Conservation (phyloP, 805 yeast genomes). For the Candida quercuum region DNA sequence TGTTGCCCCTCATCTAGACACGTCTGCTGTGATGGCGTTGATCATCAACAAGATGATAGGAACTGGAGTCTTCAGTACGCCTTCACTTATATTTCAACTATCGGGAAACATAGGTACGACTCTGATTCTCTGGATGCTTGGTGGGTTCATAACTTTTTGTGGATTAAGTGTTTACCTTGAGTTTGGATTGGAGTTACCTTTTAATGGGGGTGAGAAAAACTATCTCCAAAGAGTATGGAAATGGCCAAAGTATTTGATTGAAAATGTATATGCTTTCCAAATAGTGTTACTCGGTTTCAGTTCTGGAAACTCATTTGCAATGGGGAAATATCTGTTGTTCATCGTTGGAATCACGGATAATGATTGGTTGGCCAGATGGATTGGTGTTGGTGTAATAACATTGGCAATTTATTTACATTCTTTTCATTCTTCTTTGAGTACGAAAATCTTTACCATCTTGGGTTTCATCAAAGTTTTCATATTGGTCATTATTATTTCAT, state of each 20-base stretch:
- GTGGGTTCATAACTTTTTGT: constrained; percentile 52
- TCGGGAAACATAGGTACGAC: constrained; percentile 58
- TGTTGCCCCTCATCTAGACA: constrained; percentile 14
- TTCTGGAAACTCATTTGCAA: constrained; percentile 59
- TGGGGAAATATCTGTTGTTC: constrained; percentile 52
- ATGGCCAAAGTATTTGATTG: constrained; percentile 48
- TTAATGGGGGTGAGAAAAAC: constrained; percentile 66
- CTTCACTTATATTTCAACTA: constrained; percentile 52
- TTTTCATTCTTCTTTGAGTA: constrained; percentile 43
- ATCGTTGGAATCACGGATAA: constrained; percentile 32
- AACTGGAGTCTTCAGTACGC: constrained; percentile 67
- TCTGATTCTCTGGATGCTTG: constrained; percentile 54
- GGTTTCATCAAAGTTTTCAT: constrained; percentile 51
- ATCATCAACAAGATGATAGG: constrained; percentile 69
- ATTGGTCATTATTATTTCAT: constrained; percentile 40
- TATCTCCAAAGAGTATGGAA: constrained; percentile 54
- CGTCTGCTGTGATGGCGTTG: constrained; percentile 27
- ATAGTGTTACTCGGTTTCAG: constrained; percentile 56
- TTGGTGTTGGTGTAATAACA: constrained; percentile 45
- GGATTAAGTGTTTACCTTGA: constrained; percentile 57
- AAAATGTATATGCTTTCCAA: constrained; percentile 44
- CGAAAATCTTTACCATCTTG: constrained; percentile 44
- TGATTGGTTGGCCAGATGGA: constrained; percentile 34
- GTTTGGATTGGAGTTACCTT: constrained; percentile 59
- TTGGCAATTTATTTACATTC: constrained; percentile 44